Conservation (phyloP, 495 filamentous ascomycete genomes). For the Aspergillus carlsbadensis region DNA sequence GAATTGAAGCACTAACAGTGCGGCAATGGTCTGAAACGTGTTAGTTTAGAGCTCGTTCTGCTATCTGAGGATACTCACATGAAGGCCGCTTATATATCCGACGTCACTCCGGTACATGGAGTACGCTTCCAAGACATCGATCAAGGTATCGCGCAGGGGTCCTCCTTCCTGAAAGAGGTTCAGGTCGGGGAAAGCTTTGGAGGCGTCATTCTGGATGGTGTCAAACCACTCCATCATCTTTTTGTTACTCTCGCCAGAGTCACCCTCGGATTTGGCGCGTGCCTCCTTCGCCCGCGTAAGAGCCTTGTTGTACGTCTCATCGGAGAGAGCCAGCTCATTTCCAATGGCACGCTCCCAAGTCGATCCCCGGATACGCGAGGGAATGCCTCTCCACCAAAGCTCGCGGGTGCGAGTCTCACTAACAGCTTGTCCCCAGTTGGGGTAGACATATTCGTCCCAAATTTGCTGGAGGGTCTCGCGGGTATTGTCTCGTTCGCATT, state of each 20-base stretch:
- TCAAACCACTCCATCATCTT: constrained; percentile 61
- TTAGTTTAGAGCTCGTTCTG: constrained; percentile 19
- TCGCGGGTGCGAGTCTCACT: constrained; percentile 76
- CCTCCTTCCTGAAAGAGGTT: constrained; percentile 78
- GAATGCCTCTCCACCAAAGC: constrained; percentile 91
- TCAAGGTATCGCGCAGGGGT: constrained; percentile 71
- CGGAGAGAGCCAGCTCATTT: constrained; percentile 78
- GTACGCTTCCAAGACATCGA: constrained; percentile 85
- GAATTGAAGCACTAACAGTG: constrained; percentile 82
- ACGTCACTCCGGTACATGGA: constrained; percentile 93
- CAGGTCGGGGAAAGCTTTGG: constrained; percentile 73
- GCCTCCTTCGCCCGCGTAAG: constrained; percentile 70
- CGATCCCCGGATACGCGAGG: constrained; percentile 70
- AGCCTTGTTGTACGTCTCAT: constrained; percentile 76
- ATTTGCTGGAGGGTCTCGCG: constrained; percentile 63
- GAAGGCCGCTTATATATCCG: constrained; percentile 83
- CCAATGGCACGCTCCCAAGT: constrained; percentile 90
- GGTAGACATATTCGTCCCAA: constrained; percentile 87
- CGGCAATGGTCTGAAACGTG: constrained; percentile 67
- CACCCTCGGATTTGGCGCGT: constrained; percentile 46
- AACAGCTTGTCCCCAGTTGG: constrained; percentile 78
- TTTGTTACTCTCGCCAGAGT: constrained; percentile 48
- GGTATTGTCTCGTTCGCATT: constrained; percentile 65
- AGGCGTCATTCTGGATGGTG: constrained; percentile 67
- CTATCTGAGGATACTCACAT: constrained; percentile 34